Base-by-base conservation (phyloP, 305 asterid genomes). In the Stenogyne calaminthoides region DNA sequence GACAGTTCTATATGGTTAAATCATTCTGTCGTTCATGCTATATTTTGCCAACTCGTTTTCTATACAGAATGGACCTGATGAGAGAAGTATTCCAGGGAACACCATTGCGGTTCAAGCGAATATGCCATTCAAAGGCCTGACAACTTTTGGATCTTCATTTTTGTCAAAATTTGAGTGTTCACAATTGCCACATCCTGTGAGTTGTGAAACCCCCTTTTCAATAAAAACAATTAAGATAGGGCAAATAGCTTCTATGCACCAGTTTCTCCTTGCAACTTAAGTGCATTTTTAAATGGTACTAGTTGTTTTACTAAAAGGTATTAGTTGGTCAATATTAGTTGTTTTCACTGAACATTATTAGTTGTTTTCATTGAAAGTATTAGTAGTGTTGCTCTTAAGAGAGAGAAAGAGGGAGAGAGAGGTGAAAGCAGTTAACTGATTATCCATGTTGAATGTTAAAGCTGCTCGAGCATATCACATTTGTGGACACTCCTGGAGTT, bases 41-140 rank as follows among this genome's bases (percentile, higher is more conserved):
- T 52, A 56, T 56, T 40, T 22, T 51, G 25, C 74, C 60, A 51
- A 18, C 64, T 70, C 40, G 65, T 37, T 22, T 20, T 25, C 14
- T 9, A 20, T 14, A 57, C 84, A 93, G 98, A 93, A 93, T 70
- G 98, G 98, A 46, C 85, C 97, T 37, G 98, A 93, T 75, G 96
- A 89, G 65, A 91, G 98, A 82, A 93, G 97, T 77, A 74, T 93
- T 78, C 98, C 98, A 2, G 98, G 98, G 68, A 93, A 93, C 76
- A 93, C 98, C 5, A 37, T 91, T 78, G 98, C 98, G 52, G 98
- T 93, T 77, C 98, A 91, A 82, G 97, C 98, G 10, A 90, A 93
- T 77, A 91, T 93, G 98, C 98, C 98, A 44, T 93, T 80, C 81
- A 86, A 93, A n/a, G 96, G 98, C 67, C 72, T 93, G 84, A 89